phyloP scores from a whole-genome alignment of 2,329 filamentous ascomycete species.

The Aspergillus ustus region DNA sequence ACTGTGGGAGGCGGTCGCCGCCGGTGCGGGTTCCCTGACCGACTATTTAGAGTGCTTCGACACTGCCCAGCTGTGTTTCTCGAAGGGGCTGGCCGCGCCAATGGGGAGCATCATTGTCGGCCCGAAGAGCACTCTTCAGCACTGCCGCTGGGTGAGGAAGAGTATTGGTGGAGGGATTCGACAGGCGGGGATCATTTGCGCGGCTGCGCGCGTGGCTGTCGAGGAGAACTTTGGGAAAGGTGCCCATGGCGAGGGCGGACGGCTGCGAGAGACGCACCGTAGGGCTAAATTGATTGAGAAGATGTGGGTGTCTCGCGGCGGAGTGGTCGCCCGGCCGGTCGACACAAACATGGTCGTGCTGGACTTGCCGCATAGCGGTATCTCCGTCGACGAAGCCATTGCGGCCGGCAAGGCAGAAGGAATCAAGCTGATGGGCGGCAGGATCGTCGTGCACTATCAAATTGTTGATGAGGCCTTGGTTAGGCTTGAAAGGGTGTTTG shows the following conservation, averaged over 20 bases:
- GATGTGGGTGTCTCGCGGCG: slow-evolving; percentile 73
- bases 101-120: slow-evolving; percentile 77
- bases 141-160: slow-evolving; percentile 78
- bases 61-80: slow-evolving; percentile 77
- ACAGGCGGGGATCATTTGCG: slow-evolving; percentile 75
- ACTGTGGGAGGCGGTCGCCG: slow-evolving; percentile 78
- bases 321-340: slow-evolving; percentile 68
- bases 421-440: too few species aligned
- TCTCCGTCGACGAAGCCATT: too few species aligned
- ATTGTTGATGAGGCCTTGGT: too few species aligned
- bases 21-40: slow-evolving; percentile 67
- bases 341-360: slow-evolving; percentile 96
- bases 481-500: too few species aligned
- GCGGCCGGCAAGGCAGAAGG: too few species aligned
- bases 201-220: slow-evolving; percentile 75
- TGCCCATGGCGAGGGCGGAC: slow-evolving; percentile 63
- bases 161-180: slow-evolving; percentile 77
- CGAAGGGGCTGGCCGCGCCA: slow-evolving; percentile 80
- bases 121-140: slow-evolving; percentile 61
- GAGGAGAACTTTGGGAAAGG: slow-evolving; percentile 75
- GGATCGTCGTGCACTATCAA: too few species aligned
- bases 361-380: slow-evolving; percentile 47
- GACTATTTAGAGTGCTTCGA: slow-evolving; percentile 74
- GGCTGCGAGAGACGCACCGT: slow-evolving; percentile 63
- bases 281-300: slow-evolving; percentile 66